Base-by-base conservation (phyloP, 495 filamentous ascomycete species). In the Penicillium nucicola region DNA sequence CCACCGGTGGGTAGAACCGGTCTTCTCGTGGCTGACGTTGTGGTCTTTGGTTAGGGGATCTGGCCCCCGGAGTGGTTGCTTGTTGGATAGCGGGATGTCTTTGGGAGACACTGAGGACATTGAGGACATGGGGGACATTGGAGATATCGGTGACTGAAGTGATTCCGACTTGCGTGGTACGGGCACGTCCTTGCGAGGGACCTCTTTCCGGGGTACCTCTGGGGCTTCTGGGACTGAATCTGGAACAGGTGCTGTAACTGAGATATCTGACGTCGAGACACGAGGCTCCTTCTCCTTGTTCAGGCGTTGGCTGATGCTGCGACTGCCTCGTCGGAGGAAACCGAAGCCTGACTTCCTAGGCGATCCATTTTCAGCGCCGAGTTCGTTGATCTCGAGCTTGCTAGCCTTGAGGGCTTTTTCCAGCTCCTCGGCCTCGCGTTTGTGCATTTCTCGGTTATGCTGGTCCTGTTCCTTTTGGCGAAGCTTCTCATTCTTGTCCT, bases 391-490 rank as follows among this genome's bases (percentile, higher is more conserved):
- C 20, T 70, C 58, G 37, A 53, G 46, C 50, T 76, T 84, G 66
- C 80, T 85, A 9, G 75, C 72, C 50, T 82, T 79, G 12, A 85
- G 67, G 1, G 80, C 83, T 34, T 70, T 74, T 63, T 78, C 79
- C 4, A 81, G 46, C 6, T 87, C 81, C 17, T 80, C 80, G 17
- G 80, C 78, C 57, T 84, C 79, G 38, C 75, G 77, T 50, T 73
- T 74, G 42, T 76, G 67, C 23, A 69, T 67, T 36, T 83, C 78
- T 54, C 68, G 72, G 17, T 40, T 48, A 7, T 56, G 76, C 51
- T 46, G 68, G 0, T 88, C 83, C 10, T 78, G 58, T 25, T 88
- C 87, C 54, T 84, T 86, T 48, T 82, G 76, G 33, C 81, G 82
- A 52, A 81, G 80, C 55, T 86, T 80, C 1, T 81, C 79, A 4